Evolutionary conservation across 768 basidiomycete genomes (phyloP).

Genomic region (Coprinopsis sp.): DNA sequence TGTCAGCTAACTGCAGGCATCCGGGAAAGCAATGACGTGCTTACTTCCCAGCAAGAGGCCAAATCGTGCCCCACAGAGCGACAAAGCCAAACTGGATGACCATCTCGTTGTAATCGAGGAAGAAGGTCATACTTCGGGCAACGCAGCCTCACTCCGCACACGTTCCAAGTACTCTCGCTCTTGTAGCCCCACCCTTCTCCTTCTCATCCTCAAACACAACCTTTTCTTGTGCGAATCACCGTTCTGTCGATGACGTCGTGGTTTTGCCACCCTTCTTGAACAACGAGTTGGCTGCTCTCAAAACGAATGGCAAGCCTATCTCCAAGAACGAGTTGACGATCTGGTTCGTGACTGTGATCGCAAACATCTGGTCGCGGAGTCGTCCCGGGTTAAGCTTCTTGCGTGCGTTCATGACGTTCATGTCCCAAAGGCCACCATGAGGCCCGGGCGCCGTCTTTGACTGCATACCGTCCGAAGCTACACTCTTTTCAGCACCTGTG

Average conservation of each 20-base stretch:
- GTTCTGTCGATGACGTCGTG: slow-evolving; percentile 11
- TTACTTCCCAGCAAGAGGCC: slow-evolving; percentile 83
- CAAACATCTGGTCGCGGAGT: slow-evolving; percentile 89
- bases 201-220: slow-evolving; percentile 71
- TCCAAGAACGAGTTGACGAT: slow-evolving; percentile 73
- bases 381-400: slow-evolving; percentile 63
- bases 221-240: slow-evolving; percentile 47
- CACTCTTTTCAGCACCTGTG: neutral
- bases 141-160: slow-evolving; percentile 69
- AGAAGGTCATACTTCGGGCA: slow-evolving; percentile 82
- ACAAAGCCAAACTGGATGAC: slow-evolving; percentile 93
- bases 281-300: slow-evolving; percentile 53
- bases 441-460: slow-evolving; percentile 11
- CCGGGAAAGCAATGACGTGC: slow-evolving; percentile 15
- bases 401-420: slow-evolving; percentile 44
- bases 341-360: slow-evolving; percentile 88
- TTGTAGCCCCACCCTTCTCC: slow-evolving; percentile 47
- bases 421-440: slow-evolving; percentile 42
- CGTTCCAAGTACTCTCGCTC: slow-evolving; percentile 78
- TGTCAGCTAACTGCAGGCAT: neutral
- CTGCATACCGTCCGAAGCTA: slow-evolving; percentile 5
- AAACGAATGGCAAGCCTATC: slow-evolving; percentile 73
- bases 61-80: slow-evolving; percentile 87
- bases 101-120: slow-evolving; percentile 94
- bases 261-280: slow-evolving; percentile 34